A percentile compares a stretch with the other conserved stretches of the same genome.
phyloP scores from a whole-genome alignment of 2,329 filamentous ascomycete genomes.

The Fusarium algeriense region DNA sequence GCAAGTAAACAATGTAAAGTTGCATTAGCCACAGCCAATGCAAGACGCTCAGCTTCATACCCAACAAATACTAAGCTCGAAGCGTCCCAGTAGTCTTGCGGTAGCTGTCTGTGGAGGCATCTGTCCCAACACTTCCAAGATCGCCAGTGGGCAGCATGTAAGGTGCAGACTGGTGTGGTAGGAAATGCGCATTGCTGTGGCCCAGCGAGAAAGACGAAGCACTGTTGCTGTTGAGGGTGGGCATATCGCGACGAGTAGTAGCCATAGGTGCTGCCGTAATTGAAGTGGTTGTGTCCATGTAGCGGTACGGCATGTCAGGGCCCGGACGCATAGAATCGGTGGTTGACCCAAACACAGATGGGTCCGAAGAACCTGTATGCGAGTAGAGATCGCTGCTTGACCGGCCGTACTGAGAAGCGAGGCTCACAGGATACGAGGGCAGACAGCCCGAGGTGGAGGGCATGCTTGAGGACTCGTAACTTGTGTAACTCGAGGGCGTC shows the following conservation, averaged over 20 bases:
- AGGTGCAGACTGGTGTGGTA: conserved; percentile 25
- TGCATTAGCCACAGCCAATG: neutral
- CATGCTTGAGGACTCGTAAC: conserved; percentile 43
- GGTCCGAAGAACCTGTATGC: conserved; percentile 29
- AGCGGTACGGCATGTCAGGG: conserved; percentile 49
- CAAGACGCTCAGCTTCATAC: neutral
- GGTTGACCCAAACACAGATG: conserved; percentile 20
- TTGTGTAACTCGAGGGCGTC: conserved; percentile 40
- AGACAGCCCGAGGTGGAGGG: conserved; percentile 29
- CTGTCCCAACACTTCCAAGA: conserved; percentile 20
- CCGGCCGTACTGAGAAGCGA: conserved; percentile 33
- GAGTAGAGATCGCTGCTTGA: conserved; percentile 39
- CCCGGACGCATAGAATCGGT: conserved; percentile 26
- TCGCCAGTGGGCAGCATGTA: conserved; percentile 40
- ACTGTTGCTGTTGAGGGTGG: conserved; percentile 21
- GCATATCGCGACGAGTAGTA: conserved; percentile 28
- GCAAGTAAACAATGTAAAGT: conserved; percentile 11
- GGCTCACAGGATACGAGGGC: conserved; percentile 34
- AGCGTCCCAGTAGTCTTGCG: conserved; percentile 37
- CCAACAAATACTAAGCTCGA: conserved; percentile 22
- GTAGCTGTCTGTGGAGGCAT: conserved; percentile 26
- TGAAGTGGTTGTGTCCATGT: conserved; percentile 47
- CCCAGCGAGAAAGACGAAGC: conserved; percentile 28
- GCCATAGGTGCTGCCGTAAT: conserved; percentile 21
- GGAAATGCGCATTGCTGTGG: conserved; percentile 20